Base-by-base conservation (phyloP, 2,329 filamentous ascomycete genomes). In the Cladophialophora bantiana region DNA sequence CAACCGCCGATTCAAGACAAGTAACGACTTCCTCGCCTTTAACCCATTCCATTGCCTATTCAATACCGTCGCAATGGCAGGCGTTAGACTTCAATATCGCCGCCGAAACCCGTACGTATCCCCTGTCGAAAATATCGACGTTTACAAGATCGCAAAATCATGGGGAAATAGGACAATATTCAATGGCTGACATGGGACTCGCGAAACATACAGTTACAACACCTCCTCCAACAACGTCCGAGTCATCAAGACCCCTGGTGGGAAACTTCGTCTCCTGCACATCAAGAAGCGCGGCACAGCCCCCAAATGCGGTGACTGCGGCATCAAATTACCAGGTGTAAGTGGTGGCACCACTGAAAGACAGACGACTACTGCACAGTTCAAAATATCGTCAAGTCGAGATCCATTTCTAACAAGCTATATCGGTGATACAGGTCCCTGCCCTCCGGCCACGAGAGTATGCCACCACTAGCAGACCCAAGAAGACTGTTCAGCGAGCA, bases 221-320 rank as follows among this genome's bases (percentile, higher is more conserved):
- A 98, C 94, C 83, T 87, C 87, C 82, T 96, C 92, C 83, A 97
- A 99, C 91, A 93, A 93, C 85, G 94, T 95, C 82, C 91, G 95
- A 81, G 88, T 96, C 79, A 83, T 97, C 84, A 95, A 95, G 89
- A 99, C 95, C 75, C 95, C 96, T 76, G 96, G 95, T 83, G 95
- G 95, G 82, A 89, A 94, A 83, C 90, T 97, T 79, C 90, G 95
- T 83, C 90, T 97, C 81, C 91, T 98, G 78, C 94, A 99, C 90
- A 94, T 97, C 88, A 98, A 98, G 92, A 99, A 99, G 93, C 92
- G 90, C 83, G 95, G 94, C 77, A 96, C 93, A 82, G 91, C 94
- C 74, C 95, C 95, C 81, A 99, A 99, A 89, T 99, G 95, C 83
- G 92, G 96, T 88, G 95, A 99, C 88, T 99, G 96, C 81, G 95